Conservation (phyloP, 1,139 yeast genomes). For the Eremothecium cymbalariae region DNA sequence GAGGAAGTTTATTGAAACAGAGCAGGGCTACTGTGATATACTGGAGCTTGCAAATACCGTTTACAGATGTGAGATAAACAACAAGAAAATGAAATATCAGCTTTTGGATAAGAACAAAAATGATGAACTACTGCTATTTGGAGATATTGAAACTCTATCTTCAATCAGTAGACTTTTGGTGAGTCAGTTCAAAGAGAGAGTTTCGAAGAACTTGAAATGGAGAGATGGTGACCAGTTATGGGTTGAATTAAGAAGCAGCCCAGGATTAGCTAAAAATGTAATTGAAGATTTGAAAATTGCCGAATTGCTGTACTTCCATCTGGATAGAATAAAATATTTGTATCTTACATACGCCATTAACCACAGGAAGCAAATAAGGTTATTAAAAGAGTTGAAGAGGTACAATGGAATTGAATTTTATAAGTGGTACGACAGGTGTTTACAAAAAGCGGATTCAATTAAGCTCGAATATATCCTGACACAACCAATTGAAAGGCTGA, state of each 20-base stretch:
- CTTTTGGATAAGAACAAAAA: constrained; percentile 17
- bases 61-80: constrained; percentile 25
- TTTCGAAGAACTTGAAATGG: constrained; percentile 6
- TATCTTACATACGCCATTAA: constrained; percentile 26
- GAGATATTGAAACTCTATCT: constrained; percentile 33
- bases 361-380: constrained; percentile 23
- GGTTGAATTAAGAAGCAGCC: constrained; percentile 3
- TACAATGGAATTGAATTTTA: constrained; percentile 13
- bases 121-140: constrained; percentile 32
- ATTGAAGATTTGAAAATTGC: constrained; percentile 24
- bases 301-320: constrained; percentile 23
- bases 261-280: neutral
- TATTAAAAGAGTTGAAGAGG: constrained; percentile 18
- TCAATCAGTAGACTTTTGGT: constrained; percentile 29
- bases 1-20: constrained; percentile 25
- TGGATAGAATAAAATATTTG: constrained; percentile 30
- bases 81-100: constrained; percentile 22
- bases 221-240: constrained; percentile 8
- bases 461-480: constrained; percentile 21
- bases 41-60: constrained; percentile 23
- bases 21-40: constrained; percentile 23
- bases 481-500: constrained; percentile 21
- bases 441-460: constrained; percentile 15
- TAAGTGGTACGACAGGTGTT: constrained; percentile 26
- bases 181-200: constrained; percentile 3